Evolutionary conservation across 2,329 filamentous ascomycete species (phyloP), one percentile per base, ranked within the genome.

Genomic region (Ophiocordyceps robertsii): DNA sequence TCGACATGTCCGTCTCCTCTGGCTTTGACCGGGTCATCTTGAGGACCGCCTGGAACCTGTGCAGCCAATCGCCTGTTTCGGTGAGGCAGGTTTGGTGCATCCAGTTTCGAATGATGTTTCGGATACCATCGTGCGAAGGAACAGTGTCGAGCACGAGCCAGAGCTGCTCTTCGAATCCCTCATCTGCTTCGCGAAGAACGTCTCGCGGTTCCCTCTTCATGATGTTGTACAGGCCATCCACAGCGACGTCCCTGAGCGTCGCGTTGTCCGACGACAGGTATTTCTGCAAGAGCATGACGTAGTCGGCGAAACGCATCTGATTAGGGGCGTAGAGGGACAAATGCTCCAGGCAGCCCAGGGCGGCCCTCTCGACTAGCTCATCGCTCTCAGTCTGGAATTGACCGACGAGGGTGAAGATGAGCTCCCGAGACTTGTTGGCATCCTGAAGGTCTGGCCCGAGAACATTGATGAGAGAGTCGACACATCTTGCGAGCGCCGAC

Each of bases 381-480:
- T 84, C 79, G 5, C 82, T 73, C 53, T 93, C 85, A 39, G 82
- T 70, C 47, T 85, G 80, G 53, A 96, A 92, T 49, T 93, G 82
- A 3, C 77, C 73, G 4, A 96, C 81, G 9, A 98, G 71, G 0
- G 82, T 92, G 47, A 96, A 73, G 40, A 96, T 92, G 42, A 98
- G 73, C 56, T 95, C 89, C 50, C 92, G 73, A n/a, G 87, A 85
- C 62, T 94, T 95, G 4, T 78, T 79, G 49, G 92, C 79, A 54
- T 96, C 92, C 60, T 96, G 92, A 19, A 98, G 67, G 62, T 98
- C 93, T 1, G 92, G 92, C 0, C 92, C 92, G 11, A 98, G 73
- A 10, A 98, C 92, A 52, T 96, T 96, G 64, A 98, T 88, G 21
- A 95, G 72, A n/a, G 89, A 92, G 61, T 96, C 89, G 29, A 95